Evolutionary conservation across 2,329 filamentous ascomycete species (phyloP).

Genomic region (Bisporella sp.): DNA sequence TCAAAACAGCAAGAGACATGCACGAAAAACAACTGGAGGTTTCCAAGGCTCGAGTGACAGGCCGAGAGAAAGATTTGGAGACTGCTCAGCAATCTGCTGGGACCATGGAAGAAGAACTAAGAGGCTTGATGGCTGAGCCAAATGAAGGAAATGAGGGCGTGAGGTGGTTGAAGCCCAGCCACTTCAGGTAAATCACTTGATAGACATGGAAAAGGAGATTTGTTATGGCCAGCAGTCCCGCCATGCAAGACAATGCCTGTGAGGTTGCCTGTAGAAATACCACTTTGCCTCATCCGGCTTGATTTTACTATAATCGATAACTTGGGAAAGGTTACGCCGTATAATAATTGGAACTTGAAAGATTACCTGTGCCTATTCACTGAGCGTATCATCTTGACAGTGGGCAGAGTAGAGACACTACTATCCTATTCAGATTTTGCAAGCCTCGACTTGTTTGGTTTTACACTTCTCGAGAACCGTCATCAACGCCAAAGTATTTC

Average conservation of each 20-base stretch:
- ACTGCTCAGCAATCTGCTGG: no score
- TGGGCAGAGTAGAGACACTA: slow-evolving; percentile 1
- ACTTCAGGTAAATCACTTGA: no score
- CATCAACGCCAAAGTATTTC: slow-evolving; percentile 7
- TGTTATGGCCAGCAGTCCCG: slow-evolving; percentile 21
- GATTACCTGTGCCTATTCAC: slow-evolving; percentile 28
- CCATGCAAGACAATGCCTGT: slow-evolving; percentile 12
- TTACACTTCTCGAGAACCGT: slow-evolving; percentile 20
- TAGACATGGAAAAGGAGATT: no score
- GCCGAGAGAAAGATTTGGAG: no score
- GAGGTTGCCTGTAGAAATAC: slow-evolving; percentile 20
- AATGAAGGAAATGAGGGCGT: no score
- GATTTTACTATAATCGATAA: slow-evolving; percentile 9
- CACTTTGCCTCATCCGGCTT: slow-evolving; percentile 16
- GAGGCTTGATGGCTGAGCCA: no score
- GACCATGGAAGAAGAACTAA: no score
- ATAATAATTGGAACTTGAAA: slow-evolving; percentile 19
- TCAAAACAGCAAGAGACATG: no score
- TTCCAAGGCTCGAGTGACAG: no score
- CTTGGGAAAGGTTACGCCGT: slow-evolving; percentile 1
- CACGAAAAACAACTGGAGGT: no score
- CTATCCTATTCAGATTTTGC: slow-evolving; percentile 27
- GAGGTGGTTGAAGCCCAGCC: no score
- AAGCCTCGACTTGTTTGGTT: slow-evolving; percentile 26
- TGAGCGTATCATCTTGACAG: slow-evolving; percentile 17